These are phyloP conservation scores for Nannochloropsis salina DNA, from an alignment of 108 stramenopile species.

Conservation along the genomic window DNA sequence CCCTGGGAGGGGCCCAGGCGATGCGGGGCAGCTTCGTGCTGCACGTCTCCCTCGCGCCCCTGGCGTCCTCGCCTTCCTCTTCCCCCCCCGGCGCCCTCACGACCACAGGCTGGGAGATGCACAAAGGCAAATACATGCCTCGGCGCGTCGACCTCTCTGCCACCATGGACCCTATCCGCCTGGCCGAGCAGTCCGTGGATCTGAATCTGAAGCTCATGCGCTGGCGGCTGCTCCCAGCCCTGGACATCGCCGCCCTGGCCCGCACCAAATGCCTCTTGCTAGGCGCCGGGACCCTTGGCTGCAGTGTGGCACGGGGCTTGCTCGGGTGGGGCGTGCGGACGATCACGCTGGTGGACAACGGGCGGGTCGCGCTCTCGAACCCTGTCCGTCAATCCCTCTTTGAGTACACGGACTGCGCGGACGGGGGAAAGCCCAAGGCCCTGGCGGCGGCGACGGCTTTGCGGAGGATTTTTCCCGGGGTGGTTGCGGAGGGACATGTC, in stretches of 20 bases:
- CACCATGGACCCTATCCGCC: conserved; percentile 57
- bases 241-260: conserved; percentile 72
- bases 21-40: not conserved
- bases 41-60: too few species aligned
- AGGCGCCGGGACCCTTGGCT: conserved; percentile 96
- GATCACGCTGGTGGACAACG: conserved; percentile 89
- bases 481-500: conserved; percentile 63
- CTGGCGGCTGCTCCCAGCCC: conserved; percentile 84
- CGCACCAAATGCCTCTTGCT: conserved; percentile 73
- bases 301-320: conserved; percentile 79
- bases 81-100: not conserved
- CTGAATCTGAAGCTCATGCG: conserved; percentile 96
- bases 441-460: conserved; percentile 83
- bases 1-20: not conserved
- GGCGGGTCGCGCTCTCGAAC: conserved; percentile 86
- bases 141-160: conserved; percentile 50
- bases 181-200: conserved; percentile 80
- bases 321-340: conserved; percentile 93
- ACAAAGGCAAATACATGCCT: conserved; percentile 55
- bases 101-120: conserved; percentile 54
- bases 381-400: conserved; percentile 95
- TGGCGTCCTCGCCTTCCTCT: not conserved
- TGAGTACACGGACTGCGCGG: conserved; percentile 73
- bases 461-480: conserved; percentile 62
- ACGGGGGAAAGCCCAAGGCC: conserved; percentile 77